phyloP scores from a whole-genome alignment of 177 flowering plant species.

The Tripterygium wilfordii region DNA sequence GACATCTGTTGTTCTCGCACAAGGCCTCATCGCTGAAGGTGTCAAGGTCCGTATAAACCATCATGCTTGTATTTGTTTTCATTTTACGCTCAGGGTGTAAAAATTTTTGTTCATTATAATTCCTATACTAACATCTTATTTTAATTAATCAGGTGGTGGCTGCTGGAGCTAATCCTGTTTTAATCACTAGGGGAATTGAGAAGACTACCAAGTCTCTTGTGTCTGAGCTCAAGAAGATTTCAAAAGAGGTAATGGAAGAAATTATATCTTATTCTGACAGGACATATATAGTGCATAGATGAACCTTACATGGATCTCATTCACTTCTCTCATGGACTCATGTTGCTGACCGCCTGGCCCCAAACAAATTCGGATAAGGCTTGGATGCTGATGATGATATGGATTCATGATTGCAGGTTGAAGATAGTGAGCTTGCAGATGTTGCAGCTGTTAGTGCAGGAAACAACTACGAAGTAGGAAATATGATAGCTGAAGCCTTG shows the following conservation, averaged over 20 bases:
- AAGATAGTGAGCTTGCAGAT: slow-evolving; percentile 93
- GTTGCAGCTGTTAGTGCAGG: slow-evolving; percentile 99
- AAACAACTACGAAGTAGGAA: slow-evolving; percentile 85
- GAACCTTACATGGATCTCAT: too few species aligned
- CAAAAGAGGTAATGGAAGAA: slow-evolving; percentile 63
- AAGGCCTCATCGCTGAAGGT: slow-evolving; percentile 92
- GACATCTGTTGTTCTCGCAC: slow-evolving; percentile 98
- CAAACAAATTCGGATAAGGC: too few species aligned
- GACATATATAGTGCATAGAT: too few species aligned
- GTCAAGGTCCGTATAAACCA: slow-evolving; percentile 59
- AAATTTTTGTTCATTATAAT: too few species aligned
- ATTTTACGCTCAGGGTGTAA: too few species aligned
- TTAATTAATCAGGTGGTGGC: slow-evolving; percentile 70
- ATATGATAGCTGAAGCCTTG: slow-evolving; percentile 96
- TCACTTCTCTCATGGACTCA: too few species aligned
- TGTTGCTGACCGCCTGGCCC: too few species aligned
- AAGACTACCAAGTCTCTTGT: slow-evolving; percentile 88
- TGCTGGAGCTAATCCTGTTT: slow-evolving; percentile 96
- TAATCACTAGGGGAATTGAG: slow-evolving; percentile 93
- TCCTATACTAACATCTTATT: not conserved
- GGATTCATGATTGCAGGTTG: slow-evolving; percentile 49
- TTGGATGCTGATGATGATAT: too few species aligned
- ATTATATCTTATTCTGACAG: too few species aligned
- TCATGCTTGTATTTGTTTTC: too few species aligned
- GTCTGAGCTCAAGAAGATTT: slow-evolving; percentile 64